phyloP scores from a whole-genome alignment of 2,329 filamentous ascomycete genomes.

The Mariannaea elegans region DNA sequence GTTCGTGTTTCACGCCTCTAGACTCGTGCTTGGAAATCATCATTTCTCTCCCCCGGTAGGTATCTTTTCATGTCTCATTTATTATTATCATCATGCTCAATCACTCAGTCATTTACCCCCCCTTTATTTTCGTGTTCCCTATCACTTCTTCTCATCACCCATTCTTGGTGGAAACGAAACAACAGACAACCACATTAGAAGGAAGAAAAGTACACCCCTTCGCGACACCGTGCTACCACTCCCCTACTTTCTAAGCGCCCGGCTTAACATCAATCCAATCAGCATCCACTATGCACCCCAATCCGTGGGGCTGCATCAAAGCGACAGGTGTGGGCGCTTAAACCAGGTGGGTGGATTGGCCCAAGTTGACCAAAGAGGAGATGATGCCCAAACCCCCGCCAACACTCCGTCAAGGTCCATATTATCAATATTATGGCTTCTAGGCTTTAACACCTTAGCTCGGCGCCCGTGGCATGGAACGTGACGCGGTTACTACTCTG shows the following conservation, averaged over 20 bases:
- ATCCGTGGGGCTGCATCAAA: conserved; percentile 57
- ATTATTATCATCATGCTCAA: not conserved
- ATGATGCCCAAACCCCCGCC: conserved; percentile 27
- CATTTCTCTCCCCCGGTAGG: too few species aligned
- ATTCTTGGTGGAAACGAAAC: not conserved
- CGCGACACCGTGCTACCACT: not conserved
- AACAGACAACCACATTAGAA: not conserved
- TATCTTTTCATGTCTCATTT: not conserved
- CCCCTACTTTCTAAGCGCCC: conserved; percentile 29
- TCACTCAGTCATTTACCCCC: too few species aligned
- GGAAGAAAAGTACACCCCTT: not conserved
- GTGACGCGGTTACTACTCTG: conserved; percentile 30
- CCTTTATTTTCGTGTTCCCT: not conserved
- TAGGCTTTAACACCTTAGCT: conserved; percentile 27
- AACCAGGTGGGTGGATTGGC: conserved; percentile 46
- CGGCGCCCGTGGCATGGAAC: conserved; percentile 29
- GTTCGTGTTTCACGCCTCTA: conserved; percentile 16
- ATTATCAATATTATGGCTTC: conserved; percentile 25
- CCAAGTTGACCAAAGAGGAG: conserved; percentile 15
- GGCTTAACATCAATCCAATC: conserved; percentile 27
- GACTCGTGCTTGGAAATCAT: conserved; percentile 1
- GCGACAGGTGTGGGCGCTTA: conserved; percentile 67
- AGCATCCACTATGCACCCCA: conserved; percentile 27
- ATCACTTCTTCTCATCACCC: not conserved
- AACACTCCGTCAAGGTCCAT: not conserved